Evolutionary conservation across 352 stramenopile genomes (phyloP).

Genomic region (Phytophthora boehmeriae): DNA sequence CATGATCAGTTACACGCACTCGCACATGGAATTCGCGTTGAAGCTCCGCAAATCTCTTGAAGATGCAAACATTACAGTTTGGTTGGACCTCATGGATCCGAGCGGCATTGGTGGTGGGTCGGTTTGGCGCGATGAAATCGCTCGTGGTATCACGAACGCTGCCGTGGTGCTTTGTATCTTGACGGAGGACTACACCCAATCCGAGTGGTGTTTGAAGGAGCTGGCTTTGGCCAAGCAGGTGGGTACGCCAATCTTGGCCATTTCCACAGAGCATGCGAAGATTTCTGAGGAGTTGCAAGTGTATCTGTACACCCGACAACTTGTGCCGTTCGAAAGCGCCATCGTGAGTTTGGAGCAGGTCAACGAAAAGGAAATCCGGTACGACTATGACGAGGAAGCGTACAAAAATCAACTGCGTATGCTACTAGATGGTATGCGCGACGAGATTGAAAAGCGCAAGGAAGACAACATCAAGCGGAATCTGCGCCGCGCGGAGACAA

Average conservation of each 20-base stretch:
- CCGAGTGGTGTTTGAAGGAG: constrained; percentile 84
- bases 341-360: constrained; percentile 60
- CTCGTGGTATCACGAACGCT: constrained; percentile 71
- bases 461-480: constrained; percentile 65
- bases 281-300: constrained; percentile 88
- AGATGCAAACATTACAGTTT: constrained; percentile 76
- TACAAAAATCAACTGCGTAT: constrained; percentile 77
- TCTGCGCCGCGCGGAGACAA: constrained; percentile 47
- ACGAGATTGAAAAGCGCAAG: constrained; percentile 86
- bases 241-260: constrained; percentile 76
- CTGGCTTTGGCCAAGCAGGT: constrained; percentile 83
- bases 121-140: constrained; percentile 86
- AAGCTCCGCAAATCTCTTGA: constrained; percentile 76
- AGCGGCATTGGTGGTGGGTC: constrained; percentile 79
- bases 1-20: constrained; percentile 90
- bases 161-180: constrained; percentile 76
- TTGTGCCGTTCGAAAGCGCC: constrained; percentile 76
- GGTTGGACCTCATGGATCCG: constrained; percentile 85
- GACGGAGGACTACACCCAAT: constrained; percentile 79
- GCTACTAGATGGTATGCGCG: constrained; percentile 75
- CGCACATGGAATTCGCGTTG: constrained; percentile 77
- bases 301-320: constrained; percentile 84
- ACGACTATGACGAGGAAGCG: constrained; percentile 69
- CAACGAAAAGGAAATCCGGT: constrained; percentile 49
- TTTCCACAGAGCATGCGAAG: constrained; percentile 71